Evolutionary conservation across 2,329 filamentous ascomycete species (phyloP).

Genomic region (Colletotrichum orbiculare): DNA sequence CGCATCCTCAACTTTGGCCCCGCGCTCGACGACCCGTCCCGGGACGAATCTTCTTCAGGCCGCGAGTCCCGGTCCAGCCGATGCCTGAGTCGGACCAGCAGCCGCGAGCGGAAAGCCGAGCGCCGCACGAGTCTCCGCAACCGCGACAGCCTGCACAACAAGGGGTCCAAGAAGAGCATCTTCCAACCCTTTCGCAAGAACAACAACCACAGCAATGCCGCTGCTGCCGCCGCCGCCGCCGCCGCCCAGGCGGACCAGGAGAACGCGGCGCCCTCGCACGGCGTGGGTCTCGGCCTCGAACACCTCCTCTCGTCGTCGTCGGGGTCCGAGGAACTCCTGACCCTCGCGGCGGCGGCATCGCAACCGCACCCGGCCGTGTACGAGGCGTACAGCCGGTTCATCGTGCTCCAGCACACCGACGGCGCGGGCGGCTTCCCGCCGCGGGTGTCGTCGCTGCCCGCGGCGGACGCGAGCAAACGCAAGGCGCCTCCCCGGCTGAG

Average conservation of each 20-base stretch:
- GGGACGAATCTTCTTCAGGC: slow-evolving; percentile 12
- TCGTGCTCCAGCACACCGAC: slow-evolving; percentile 45
- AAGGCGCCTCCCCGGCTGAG: slow-evolving; percentile 45
- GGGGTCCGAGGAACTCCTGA: slow-evolving; percentile 10
- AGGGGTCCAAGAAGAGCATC: slow-evolving; percentile 45
- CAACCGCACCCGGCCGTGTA: slow-evolving; percentile 29
- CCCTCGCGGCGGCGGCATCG: slow-evolving; percentile 8
- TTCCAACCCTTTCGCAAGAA: slow-evolving; percentile 49
- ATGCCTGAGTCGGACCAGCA: slow-evolving; percentile 28
- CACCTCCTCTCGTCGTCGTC: neutral
- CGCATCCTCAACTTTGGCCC: slow-evolving; percentile 56
- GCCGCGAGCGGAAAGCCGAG: slow-evolving; percentile 33
- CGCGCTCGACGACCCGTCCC: slow-evolving; percentile 27
- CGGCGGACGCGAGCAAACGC: slow-evolving; percentile 41
- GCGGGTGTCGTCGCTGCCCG: slow-evolving; percentile 34
- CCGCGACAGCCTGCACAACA: slow-evolving; percentile 35
- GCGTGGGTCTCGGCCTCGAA: slow-evolving; percentile 15
- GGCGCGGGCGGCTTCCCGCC: slow-evolving; percentile 34
- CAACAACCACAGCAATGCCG: slow-evolving; percentile 36
- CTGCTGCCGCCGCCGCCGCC: neutral
- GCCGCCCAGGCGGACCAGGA: slow-evolving; percentile 3
- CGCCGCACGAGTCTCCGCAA: slow-evolving; percentile 33
- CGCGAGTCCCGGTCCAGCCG: slow-evolving; percentile 24
- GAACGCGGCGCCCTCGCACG: slow-evolving; percentile 16
- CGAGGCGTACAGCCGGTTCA: slow-evolving; percentile 46